Evolutionary conservation across 164 flowering plant species (phyloP), one percentile per base, ranked within the genome.

Genomic region (Aristolochia californica): DNA sequence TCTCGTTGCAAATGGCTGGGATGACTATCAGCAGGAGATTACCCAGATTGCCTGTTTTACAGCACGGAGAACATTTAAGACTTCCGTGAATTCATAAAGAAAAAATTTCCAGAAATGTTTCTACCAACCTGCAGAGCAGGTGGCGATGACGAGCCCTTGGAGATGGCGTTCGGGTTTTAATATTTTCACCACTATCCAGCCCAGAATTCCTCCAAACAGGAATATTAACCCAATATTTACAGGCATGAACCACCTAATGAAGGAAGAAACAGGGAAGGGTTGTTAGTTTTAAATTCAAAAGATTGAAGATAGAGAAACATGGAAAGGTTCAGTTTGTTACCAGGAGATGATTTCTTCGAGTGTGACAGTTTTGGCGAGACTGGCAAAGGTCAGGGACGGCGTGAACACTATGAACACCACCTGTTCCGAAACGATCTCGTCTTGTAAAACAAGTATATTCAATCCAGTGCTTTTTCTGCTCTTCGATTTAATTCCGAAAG

Each of bases 211-310:
- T 66, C 99, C 99, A 26, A 87, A 18, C 13, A 87, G 47, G 60
- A 89, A 85, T 18, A 82, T 81, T 43, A 94, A 48, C 22, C 88
- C 96, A 13, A 87, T 74, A 53, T 90, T 94, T 0, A 94, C 57
- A 0, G 97, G 97, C 99, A 94, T 94, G 68, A 84, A 94, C 97
- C 99, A 93, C 98, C 98, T 91, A 70, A 34, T 34, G 11, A 10
- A 57, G 0, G 27, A 2, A 55, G 5, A 24, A 54, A 14, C 43
- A 62, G 22, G 26, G 0, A 55, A 13, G 57, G 28, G 43, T 43
- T 20, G 20, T 21, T 47, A n/a, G 8, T 10, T 1, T 2, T 34
- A 34, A 34, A 34, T 8, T 3, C 11, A 5, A 34, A 8, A 8
- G 40, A 20, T 16, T 26, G 11, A 30, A 26, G 2, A 14, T 15